Base-by-base conservation (phyloP, 2,329 filamentous ascomycete species). In the Colletotrichum australisinense region DNA sequence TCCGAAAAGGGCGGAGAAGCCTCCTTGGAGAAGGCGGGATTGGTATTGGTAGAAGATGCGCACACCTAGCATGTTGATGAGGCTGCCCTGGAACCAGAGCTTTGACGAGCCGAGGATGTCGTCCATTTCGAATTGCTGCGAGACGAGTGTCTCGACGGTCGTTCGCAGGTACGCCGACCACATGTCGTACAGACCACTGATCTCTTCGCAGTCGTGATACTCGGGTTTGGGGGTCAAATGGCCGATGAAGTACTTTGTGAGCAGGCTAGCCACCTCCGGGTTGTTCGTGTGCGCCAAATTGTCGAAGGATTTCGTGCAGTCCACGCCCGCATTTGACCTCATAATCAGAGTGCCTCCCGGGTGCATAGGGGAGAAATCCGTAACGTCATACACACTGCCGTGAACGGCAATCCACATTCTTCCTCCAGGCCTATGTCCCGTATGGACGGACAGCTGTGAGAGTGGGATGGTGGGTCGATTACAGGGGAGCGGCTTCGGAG, bases 231-330 rank as follows among this genome's bases (percentile, higher is more conserved):
- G 83, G 0, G 86, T 84, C 8, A 89, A 76, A 22, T 88, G 84
- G 0, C 87, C 87, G 5, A 89, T 84, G 67, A 88, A 88, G 76
- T 89, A 89, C 63, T 88, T 88, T 2, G 87, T 88, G 2, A 89
- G 78, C 2, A 89, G 81, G 76, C 86, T 88, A 12, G 83, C 81
- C 0, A 89, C 87, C 75, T 89, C 87, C 0, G 88, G 86, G 63
- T 89, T 89, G 74, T 87, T 88, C 4, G 87, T 88, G 76, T 89
- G 88, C 0, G 86, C 87, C 3, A 89, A 82, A 63, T 87, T 85
- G 75, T 89, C 87, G 58, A 89, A 89, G 0, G 87, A 86, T 74
- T 84, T 82, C 5, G 84, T 84, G 74, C 87, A 88, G 76, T 89
- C 88, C 0, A 88, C 84, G 16, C 87, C 87, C 0, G 87, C 87